These are phyloP conservation scores for Colletotrichum lentis DNA, from an alignment of 2,329 filamentous ascomycete species.

Conservation along the genomic window DNA sequence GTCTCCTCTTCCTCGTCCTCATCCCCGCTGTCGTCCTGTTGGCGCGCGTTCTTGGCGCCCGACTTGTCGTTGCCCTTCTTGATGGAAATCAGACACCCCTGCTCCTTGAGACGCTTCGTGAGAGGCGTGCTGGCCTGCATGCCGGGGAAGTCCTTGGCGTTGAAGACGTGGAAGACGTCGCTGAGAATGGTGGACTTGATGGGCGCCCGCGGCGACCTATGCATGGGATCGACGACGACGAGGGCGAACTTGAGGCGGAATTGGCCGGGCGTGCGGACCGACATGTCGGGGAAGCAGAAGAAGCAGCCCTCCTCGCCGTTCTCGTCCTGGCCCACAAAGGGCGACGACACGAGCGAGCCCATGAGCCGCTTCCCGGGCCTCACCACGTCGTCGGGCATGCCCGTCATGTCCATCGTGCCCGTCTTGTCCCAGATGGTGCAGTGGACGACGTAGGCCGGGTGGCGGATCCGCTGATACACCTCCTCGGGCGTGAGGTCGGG, in stretches of 20 bases:
- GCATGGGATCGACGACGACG: slow-evolving; percentile 71
- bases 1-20: slow-evolving; percentile 58
- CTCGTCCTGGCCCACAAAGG: slow-evolving; percentile 80
- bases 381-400: slow-evolving; percentile 75
- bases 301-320: slow-evolving; percentile 78
- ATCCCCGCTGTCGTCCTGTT: slow-evolving; percentile 54
- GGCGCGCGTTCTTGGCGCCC: slow-evolving; percentile 45
- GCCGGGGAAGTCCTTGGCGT: slow-evolving; percentile 85
- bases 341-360: slow-evolving; percentile 79
- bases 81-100: slow-evolving; percentile 84
- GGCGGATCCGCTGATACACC: slow-evolving; percentile 59
- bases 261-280: slow-evolving; percentile 78
- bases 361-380: slow-evolving; percentile 78
- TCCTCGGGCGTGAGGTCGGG: slow-evolving; percentile 64
- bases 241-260: slow-evolving; percentile 79
- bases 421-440: slow-evolving; percentile 78
- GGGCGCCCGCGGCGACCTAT: slow-evolving; percentile 62
- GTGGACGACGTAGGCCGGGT: slow-evolving; percentile 75
- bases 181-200: slow-evolving; percentile 65
- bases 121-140: slow-evolving; percentile 81
- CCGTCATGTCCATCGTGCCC: slow-evolving; percentile 74
- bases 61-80: slow-evolving; percentile 83
- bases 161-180: slow-evolving; percentile 80
- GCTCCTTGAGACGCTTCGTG: slow-evolving; percentile 77
- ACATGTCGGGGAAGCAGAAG: slow-evolving; percentile 86